Evolutionary conservation across 2,329 filamentous ascomycete species (phyloP), one percentile per base, ranked within the genome.

Genomic region (Colletotrichum sp.): DNA sequence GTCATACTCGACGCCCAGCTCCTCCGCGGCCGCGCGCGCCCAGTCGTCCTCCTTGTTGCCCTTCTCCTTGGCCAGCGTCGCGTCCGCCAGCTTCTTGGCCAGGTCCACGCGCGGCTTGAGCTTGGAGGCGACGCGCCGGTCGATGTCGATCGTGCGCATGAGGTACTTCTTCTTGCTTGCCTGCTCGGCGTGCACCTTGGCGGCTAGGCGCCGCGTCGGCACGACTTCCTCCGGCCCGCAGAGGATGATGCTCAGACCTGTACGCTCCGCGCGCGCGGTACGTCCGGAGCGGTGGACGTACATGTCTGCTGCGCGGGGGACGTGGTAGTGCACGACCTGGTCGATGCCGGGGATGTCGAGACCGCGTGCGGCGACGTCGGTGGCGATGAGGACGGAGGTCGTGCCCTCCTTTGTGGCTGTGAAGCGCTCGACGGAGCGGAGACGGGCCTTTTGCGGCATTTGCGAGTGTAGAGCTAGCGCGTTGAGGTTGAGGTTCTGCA

Each of bases 211-310:
- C 9, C 95, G 91, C 5, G 96, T 96, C 1, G 95, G 94, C 4
- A 93, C 90, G 3, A 98, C 95, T 86, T 99, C 97, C 75, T 98
- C 96, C 0, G 97, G 96, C 0, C 94, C 93, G 82, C 97, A 98
- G 68, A 99, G 92, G 6, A 99, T 88, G 73, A 99, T 93, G 80
- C 95, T 98, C 44, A 94, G 91, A 48, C 97, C 97, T 0, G 90
- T 91, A 15, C 91, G 91, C 25, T 93, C 91, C 5, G 94, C 96
- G 81, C 97, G 95, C 3, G 97, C 97, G 1, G 97, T 98, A 78
- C 97, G 94, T 15, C 97, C 97, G 2, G 97, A 98, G 28, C 97
- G 93, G 83, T 99, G 97, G 16, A 99, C 96, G 82, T 99, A 99
- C 64, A 94, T 94, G 83, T 98, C 96, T 39, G 97, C 97, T 1